Evolutionary conservation across 2,329 filamentous ascomycete species (phyloP), one percentile per base, ranked within the genome.

Genomic region (Diaporthe sp.): DNA sequence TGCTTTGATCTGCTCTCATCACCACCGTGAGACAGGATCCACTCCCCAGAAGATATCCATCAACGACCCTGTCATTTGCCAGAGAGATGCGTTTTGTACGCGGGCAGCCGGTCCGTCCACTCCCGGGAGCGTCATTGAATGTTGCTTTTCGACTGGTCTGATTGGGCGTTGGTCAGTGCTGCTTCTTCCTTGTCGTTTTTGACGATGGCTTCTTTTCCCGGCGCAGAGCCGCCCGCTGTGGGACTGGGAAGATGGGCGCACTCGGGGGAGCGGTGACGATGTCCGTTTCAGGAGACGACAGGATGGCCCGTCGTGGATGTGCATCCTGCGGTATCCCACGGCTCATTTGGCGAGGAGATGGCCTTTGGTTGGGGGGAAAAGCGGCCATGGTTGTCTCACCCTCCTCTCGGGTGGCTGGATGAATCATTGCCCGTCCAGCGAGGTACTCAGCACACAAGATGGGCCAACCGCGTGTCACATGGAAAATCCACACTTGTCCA

Each of bases 51-150:
- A 31, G 34, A 39, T 17, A 39, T 42, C 65, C 49, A 42, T 68
- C 65, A 42, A 28, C 34, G 49, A 28, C 49, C 65, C 65, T 70
- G 22, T 70, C 65, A 70, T 70, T 70, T 70, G 49, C 49, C 65
- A 55, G 49, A 12, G 15, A 31, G 13, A 28, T 13, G n/a, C 31
- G 47, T 13, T 28, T 34, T 34, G 49, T 28, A 55, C 34, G 34
- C 34, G 15, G 22, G 65, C 65, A 42, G 25, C 65, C 65, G 65
- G 17, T 10, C 49, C 22, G 34, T 17, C 47, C 49, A n/a, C 42
- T 70, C 49, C 9, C 15, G 34, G n/a, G n/a, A 53, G 13, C 34
- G 49, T 51, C 47, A 70, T 70, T 6, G 37, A 39, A n/a, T 42
- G 8, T 70, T 70, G n/a, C 34, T 70, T 70, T 70, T 70, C 65